Evolutionary conservation across 148 eudicot species (phyloP), one percentile per base, ranked within the genome.

Genomic region (Nepenthes gracilis): DNA sequence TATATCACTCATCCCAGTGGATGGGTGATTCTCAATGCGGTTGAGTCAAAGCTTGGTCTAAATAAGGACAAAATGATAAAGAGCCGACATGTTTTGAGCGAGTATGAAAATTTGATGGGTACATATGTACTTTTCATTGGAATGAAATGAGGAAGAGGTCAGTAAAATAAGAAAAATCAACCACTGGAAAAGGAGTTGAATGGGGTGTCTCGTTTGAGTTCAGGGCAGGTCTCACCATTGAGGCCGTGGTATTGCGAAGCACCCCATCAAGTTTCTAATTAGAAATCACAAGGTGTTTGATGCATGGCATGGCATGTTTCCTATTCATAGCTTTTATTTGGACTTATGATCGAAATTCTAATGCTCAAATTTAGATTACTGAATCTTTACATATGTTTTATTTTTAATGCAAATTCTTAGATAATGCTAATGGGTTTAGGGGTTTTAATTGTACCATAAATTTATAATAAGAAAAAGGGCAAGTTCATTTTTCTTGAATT

Each of bases 141-240:
- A 15, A 58, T 37, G 60, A 58, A 6, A 37, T 58, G 60, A 58
- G 60, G 45, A 58, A 58, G 43, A 58, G n/a, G 43, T 58, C 60
- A 6, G n/a, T 36, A 9, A 23, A 36, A 23, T 43, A 58, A 8
- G 60, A 45, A 1, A 37, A 58, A 13, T n/a, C 32, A 1, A 58
- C 60, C 43, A 58, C 60, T 2, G 60, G 60, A 35, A 14, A 36
- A 37, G 60, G 47, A 23, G 2, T 8, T 4, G 60, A 58, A 1
- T 35, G 40, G 43, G 60, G 47, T 36, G 60, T 58, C 43, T 37
- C 36, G 38, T 58, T 58, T 12, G 60, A 45, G 23, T 58, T 58
- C 7, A 15, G 60, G 2, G 45, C 60, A 15, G 47, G 60, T 2
- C 45, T 58, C n/a, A 58, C 60, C 1, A 12, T 58, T 35, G 60